phyloP scores from a whole-genome alignment of 371 early-diverging fungal species.

The Haplosporangium sp. region DNA sequence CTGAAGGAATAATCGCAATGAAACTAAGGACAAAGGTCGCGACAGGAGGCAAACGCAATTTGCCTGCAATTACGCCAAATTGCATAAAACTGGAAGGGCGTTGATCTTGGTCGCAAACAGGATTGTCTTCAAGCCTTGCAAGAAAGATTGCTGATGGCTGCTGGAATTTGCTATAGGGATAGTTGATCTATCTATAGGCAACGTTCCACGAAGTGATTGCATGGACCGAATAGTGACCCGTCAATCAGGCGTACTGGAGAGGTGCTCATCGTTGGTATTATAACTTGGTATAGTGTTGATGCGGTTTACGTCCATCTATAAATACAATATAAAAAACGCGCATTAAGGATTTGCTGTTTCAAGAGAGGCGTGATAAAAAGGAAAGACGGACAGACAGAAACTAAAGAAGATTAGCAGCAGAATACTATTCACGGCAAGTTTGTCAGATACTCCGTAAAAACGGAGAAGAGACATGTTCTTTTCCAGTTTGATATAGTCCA shows the following conservation, averaged over 20 bases:
- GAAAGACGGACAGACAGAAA: neutral
- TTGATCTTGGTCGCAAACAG: conserved; percentile 74
- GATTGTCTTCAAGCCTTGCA: conserved; percentile 58
- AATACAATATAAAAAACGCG: neutral
- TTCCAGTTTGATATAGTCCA: too few relatives aligned
- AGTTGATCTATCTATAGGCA: conserved; percentile 8
- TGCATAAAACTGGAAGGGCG: conserved; percentile 79
- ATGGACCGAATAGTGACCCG: conserved; percentile 38
- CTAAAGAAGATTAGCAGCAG: neutral
- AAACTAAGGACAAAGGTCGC: conserved; percentile 87
- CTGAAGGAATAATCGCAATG: conserved; percentile 89
- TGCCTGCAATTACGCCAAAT: conserved; percentile 76
- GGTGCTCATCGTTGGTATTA: conserved; percentile 22
- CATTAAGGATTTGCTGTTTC: too few relatives aligned
- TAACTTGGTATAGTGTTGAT: neutral
- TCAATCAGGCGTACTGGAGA: conserved; percentile 13
- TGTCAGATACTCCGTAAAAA: neutral
- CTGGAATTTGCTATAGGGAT: conserved; percentile 5
- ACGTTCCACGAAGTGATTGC: conserved; percentile 28
- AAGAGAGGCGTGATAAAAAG: neutral
- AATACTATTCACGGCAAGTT: too few relatives aligned
- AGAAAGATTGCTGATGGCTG: conserved; percentile 9
- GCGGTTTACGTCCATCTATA: neutral
- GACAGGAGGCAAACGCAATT: conserved; percentile 73
- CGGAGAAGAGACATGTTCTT: neutral